Evolutionary conservation across 2,329 filamentous ascomycete species (phyloP), one percentile per base, ranked within the genome.

Genomic region (Triangularia verruculosa): DNA sequence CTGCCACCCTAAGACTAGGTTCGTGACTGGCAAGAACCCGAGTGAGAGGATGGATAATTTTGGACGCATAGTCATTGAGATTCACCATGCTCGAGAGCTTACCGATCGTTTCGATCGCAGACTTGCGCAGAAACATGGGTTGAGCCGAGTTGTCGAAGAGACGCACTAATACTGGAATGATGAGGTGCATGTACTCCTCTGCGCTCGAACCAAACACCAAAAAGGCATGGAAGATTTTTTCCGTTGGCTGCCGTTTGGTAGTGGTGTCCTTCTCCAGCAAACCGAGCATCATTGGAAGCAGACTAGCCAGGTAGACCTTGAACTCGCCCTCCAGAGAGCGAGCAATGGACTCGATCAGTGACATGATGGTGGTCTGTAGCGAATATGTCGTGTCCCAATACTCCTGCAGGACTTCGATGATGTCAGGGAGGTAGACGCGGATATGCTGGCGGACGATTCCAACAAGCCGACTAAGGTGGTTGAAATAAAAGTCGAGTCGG

Each of bases 131-230:
- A 64, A 89, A 89, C 1, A 86, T 80, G 7, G 93, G 92, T 67
- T 96, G 91, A 11, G 90, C 88, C 30, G 90, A 86, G 72, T 92
- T 96, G 74, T 99, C 94, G 72, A 99, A 98, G 57, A 97, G 90
- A 53, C 90, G 88, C 8, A 99, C 93, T 72, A 99, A 93, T 34
- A 96, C 92, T 0, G 95, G 95, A 59, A 99, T 92, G 69, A 99
- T 98, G 59, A 99, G 83, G 74, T 99, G 95, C 95, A 99, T 99
- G 75, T 99, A 99, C 75, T 99, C 95, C 74, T 99, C 95, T 11
- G 91, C 91, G 72, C 93, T 98, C 0, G 93, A 89, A 1, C 96
- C 96, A 74, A 99, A 99, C 0, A 99, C 91, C 27, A 99, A 80
- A 76, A 99, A 97, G 0, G 94, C 93, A 74, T 98, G 95, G 24